phyloP scores from a whole-genome alignment of 2,329 filamentous ascomycete genomes.

The Penicillium sp. region DNA sequence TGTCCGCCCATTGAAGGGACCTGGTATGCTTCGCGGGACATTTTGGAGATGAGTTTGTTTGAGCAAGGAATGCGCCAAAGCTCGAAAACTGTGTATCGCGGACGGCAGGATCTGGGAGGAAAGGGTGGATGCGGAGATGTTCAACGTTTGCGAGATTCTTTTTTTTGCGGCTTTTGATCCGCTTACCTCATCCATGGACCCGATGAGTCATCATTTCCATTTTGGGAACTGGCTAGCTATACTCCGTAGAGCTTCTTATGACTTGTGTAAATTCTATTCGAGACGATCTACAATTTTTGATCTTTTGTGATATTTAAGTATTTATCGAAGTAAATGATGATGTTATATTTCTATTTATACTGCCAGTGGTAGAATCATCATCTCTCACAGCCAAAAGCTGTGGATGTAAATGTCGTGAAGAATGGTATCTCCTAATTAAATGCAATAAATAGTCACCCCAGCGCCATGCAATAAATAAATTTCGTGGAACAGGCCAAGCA shows the following conservation, averaged over 20 bases:
- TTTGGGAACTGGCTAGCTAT: neutral
- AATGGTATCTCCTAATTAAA: neutral
- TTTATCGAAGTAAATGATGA: too few relatives aligned
- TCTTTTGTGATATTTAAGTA: too few relatives aligned
- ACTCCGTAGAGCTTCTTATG: neutral
- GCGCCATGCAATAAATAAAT: slow-evolving; percentile 1
- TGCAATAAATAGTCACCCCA: neutral
- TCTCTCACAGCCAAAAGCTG: neutral
- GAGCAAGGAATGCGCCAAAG: neutral
- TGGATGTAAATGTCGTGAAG: neutral
- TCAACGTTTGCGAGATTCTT: slow-evolving; percentile 15
- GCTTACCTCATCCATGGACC: neutral
- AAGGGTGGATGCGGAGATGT: neutral
- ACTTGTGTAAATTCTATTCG: neutral
- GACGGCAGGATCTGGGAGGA: neutral
- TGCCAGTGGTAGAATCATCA: neutral
- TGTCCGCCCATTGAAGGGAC: slow-evolving; percentile 62
- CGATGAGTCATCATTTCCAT: neutral
- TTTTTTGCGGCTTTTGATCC: slow-evolving; percentile 11
- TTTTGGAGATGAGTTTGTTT: slow-evolving; percentile 31
- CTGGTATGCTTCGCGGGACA: slow-evolving; percentile 79
- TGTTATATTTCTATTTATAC: neutral
- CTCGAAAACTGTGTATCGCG: neutral
- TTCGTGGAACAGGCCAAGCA: too few relatives aligned
- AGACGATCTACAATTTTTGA: too few relatives aligned